Conservation (phyloP, 1,284 basidiomycete genomes). For the Kwoniella shivajii region DNA sequence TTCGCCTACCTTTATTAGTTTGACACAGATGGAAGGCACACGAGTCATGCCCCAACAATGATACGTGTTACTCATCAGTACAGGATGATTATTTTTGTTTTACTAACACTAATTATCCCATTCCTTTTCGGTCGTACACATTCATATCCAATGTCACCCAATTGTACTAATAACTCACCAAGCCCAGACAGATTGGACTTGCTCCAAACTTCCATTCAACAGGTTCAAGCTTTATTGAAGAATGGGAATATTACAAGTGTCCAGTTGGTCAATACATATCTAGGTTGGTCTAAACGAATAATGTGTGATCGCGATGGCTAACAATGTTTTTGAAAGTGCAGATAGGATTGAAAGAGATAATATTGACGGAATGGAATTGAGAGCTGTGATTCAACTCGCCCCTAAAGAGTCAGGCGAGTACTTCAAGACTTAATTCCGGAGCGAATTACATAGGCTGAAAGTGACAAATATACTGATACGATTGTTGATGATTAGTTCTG, state of each 20-base stretch:
- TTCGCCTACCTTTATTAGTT: too few relatives aligned
- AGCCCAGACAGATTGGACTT: too few relatives aligned
- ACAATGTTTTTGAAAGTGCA: neutral
- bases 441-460: too few relatives aligned
- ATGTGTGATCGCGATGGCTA: neutral
- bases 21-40: too few relatives aligned
- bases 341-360: slow-evolving; percentile 29
- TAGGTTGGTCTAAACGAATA: slow-evolving; percentile 20
- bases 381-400: slow-evolving; percentile 31
- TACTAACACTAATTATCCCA: too few relatives aligned
- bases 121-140: too few relatives aligned
- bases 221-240: slow-evolving; percentile 23
- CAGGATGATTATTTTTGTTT: too few relatives aligned
- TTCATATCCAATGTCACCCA: too few relatives aligned
- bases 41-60: too few relatives aligned
- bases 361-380: slow-evolving; percentile 19
- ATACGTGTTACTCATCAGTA: too few relatives aligned
- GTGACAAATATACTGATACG: neutral
- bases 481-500: slow-evolving; percentile 3
- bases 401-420: slow-evolving; percentile 20
- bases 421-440: neutral
- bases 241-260: slow-evolving; percentile 31
- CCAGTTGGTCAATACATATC: slow-evolving; percentile 26
- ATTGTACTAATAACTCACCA: too few relatives aligned
- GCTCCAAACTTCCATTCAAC: slow-evolving; percentile 16